Base-by-base conservation (phyloP, 2,329 filamentous ascomycete genomes). In the Canariomyces notabilis region DNA sequence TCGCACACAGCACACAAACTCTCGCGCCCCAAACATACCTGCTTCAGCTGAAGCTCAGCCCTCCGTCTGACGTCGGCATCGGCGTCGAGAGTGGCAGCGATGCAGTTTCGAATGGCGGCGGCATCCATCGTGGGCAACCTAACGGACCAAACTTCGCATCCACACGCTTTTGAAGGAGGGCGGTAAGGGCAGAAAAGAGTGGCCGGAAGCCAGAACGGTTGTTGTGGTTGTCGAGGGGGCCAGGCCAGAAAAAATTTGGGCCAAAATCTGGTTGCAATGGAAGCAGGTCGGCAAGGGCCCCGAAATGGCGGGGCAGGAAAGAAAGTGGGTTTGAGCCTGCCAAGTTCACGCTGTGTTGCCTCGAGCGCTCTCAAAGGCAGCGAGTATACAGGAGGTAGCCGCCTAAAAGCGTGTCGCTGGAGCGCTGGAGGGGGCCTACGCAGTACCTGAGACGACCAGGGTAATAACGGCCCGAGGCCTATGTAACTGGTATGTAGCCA, bases 41-140 rank as follows among this genome's bases (percentile, higher is more conserved):
- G 77, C 75, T 89, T 90, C 60, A 93, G 76, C 69, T 91, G 84
- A 59, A 85, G 71, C 73, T 93, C 87, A 65, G 86, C 85, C 67
- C 82, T 77, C 64, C 84, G 80, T 68, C 87, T 79, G 66, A 79
- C 79, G 63, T 89, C 85, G 62, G 83, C 78, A 69, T 89, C 83
- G 58, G 82, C 68, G 63, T 84, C 81, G 67, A 90, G 80, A 58
- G 85, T 89, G 64, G 83, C 82, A 65, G 81, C 77, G 63, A 91
- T 84, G 72, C 86, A 83, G 74, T 79, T 81, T 72, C 86, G 79
- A 67, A 91, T 76, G 66, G 78, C 79, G 67, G 79, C 75, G 67
- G 79, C 79, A 75, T 89, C 85, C 86, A 90, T 90, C 67, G 63
- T 70, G 59, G 54, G 44, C 48, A 40, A 48, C 38, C 42, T 52